Conservation (phyloP, 73 alveolate species). For the Breviolum minutum region DNA sequence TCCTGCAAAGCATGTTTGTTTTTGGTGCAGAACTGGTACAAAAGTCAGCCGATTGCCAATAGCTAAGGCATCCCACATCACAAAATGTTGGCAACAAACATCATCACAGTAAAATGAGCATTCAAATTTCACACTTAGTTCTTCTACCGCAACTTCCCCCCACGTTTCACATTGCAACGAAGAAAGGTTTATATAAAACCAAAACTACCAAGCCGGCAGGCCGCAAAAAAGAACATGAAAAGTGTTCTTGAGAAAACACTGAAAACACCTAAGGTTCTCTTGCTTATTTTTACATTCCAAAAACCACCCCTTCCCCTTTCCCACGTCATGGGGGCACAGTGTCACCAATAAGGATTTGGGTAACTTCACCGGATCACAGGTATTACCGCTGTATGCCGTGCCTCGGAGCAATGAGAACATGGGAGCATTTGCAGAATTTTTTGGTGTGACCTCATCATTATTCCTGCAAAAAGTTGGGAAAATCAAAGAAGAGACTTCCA, state of each 20-base stretch:
- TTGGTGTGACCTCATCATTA: not conserved
- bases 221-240: not conserved
- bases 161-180: no score
- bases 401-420: not conserved
- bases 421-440: no score
- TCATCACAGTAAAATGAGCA: not conserved
- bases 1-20: no score
- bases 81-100: not conserved
- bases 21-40: no score
- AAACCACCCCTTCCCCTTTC: no score
- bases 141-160: no score
- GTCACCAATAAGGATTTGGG: slow-evolving; percentile 84
- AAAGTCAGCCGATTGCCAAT: no score
- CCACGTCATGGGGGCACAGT: not conserved
- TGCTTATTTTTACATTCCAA: no score
- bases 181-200: no score
- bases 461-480: not conserved
- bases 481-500: no score
- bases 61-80: not conserved
- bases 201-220: no score
- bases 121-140: no score
- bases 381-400: not conserved
- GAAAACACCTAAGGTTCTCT: not conserved
- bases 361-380: slow-evolving; percentile 55
- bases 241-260: not conserved